Percentiles rank a stretch among this genome's conserved stretches.
Conservation (phyloP, 2,329 filamentous ascomycete species). For the Nemania sp. region DNA sequence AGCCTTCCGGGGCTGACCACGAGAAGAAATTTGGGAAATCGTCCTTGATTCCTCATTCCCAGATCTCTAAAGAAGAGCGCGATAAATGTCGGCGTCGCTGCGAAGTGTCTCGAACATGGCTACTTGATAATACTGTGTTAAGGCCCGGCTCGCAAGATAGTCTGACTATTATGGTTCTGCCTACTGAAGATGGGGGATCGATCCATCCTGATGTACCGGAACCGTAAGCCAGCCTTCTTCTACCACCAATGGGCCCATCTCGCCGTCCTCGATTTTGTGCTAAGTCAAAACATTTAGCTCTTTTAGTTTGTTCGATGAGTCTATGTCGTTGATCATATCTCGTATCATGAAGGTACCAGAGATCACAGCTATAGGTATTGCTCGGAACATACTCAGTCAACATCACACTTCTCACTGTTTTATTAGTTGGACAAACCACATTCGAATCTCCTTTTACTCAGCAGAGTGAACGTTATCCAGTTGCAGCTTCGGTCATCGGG, state of each 20-base stretch:
- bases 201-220: neutral
- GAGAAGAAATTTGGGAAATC: neutral
- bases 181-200: neutral
- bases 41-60: neutral
- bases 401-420: too few species aligned
- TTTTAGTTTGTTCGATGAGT: neutral
- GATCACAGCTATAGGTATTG: neutral
- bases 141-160: neutral
- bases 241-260: too few species aligned
- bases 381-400: too few species aligned
- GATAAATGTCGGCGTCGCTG: neutral
- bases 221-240: neutral
- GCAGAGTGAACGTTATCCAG: too few species aligned
- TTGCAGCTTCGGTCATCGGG: too few species aligned
- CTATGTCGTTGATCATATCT: neutral
- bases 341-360: neutral
- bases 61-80: neutral
- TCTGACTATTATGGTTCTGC: neutral
- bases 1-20: neutral
- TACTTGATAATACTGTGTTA: neutral
- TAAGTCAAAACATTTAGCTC: neutral
- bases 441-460: too few species aligned
- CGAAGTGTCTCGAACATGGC: neutral
- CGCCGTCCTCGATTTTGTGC: neutral
- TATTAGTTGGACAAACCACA: too few species aligned